These are phyloP conservation scores for Linanthus parryae DNA, from an alignment of 148 eudicot genomes.

Conservation along the genomic window DNA sequence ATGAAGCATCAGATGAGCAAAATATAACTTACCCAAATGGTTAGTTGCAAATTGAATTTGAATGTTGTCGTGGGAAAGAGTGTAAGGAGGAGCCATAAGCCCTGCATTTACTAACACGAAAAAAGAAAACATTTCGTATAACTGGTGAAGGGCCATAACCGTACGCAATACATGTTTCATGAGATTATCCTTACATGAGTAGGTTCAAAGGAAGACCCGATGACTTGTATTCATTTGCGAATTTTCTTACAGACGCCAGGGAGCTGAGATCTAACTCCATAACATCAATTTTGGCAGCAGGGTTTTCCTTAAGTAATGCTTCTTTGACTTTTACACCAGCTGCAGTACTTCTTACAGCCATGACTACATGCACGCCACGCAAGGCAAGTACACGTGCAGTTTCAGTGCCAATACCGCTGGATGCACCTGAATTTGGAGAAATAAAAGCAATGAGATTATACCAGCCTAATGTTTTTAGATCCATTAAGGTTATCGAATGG, in stretches of 20 bases:
- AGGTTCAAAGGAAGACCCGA: slow-evolving; percentile 58
- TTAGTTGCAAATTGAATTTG: slow-evolving; percentile 90
- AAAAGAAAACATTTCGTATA: too few species aligned
- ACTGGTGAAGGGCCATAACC: too few species aligned
- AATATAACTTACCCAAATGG: slow-evolving; percentile 54
- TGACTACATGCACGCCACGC: slow-evolving; percentile 66
- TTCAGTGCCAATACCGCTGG: slow-evolving; percentile 85
- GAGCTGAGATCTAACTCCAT: slow-evolving; percentile 90
- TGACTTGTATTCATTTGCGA: slow-evolving; percentile 63
- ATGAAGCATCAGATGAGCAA: not conserved
- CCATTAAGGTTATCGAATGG: too few species aligned
- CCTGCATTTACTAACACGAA: slow-evolving; percentile 99
- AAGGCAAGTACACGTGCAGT: slow-evolving; percentile 68
- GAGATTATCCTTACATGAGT: slow-evolving; percentile 91
- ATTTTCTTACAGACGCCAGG: slow-evolving; percentile 60
- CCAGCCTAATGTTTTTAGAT: too few species aligned
- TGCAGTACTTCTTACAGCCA: slow-evolving; percentile 78
- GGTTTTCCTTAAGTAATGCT: slow-evolving; percentile 47
- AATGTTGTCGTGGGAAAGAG: slow-evolving; percentile 64
- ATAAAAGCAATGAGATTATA: too few species aligned
- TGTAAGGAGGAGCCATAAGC: slow-evolving; percentile 74
- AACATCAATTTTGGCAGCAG: slow-evolving; percentile 73
- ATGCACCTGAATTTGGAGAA: slow-evolving; percentile 86
- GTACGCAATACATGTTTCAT: too few species aligned
- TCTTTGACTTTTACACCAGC: slow-evolving; percentile 59